Conservation (phyloP, 2,329 filamentous ascomycete species). For the Botrytis porri region DNA sequence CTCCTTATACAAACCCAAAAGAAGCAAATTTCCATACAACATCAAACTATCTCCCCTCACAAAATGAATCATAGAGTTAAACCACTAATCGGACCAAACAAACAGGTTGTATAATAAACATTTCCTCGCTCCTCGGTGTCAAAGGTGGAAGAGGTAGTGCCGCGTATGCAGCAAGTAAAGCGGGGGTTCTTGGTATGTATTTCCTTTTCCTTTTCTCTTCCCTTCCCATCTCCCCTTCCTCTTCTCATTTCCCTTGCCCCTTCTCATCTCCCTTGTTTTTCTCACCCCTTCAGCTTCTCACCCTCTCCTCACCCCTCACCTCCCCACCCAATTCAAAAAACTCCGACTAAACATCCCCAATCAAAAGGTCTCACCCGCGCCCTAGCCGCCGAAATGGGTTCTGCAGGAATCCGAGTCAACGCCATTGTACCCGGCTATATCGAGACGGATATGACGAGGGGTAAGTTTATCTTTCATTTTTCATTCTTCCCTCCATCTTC, state of each 20-base stretch:
- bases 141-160: constrained; percentile 68
- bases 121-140: constrained; percentile 71
- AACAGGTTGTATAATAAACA: constrained; percentile 71
- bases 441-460: constrained; percentile 72
- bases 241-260: neutral
- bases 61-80: neutral
- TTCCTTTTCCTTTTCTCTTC: neutral
- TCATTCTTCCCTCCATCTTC: neutral
- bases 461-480: constrained; percentile 44
- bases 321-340: neutral
- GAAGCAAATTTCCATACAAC: neutral
- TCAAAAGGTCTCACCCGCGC: constrained; percentile 63
- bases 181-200: constrained; percentile 65
- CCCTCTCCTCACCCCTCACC: neutral
- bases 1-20: neutral
- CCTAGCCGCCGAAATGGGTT: constrained; percentile 60
- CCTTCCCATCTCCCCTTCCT: neutral
- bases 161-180: constrained; percentile 76
- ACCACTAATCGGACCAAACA: neutral
- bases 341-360: neutral
- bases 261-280: no score
- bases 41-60: neutral
- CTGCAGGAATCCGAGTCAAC: constrained; percentile 68
- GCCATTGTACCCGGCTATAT: constrained; percentile 82
- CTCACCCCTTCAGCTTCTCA: neutral